Base-by-base conservation (phyloP, 148 eudicot genomes). In the Rhododendron ferrugineum region DNA sequence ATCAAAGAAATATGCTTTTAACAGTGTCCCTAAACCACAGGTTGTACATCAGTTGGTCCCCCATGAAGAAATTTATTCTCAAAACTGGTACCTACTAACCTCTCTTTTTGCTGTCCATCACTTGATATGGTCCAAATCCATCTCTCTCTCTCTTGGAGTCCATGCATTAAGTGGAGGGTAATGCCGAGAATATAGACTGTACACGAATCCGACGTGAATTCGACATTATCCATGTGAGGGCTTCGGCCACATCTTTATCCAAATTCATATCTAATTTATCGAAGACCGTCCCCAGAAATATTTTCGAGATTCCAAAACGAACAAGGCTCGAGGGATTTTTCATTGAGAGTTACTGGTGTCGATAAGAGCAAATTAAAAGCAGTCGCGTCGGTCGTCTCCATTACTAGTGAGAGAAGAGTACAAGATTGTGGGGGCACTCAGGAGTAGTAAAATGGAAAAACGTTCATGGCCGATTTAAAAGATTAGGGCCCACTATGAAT, bases 111-210 rank as follows among this genome's bases (percentile, higher is more conserved):
- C 56, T 50, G 76, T 83, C 62, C 64, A 83, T 49, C 60, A 83
- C 52, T 72, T 49, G 60, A 47, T 47, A 34, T 72, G 49, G 79
- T 83, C 30, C 85, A 83, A 10, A 83, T 83, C 30, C 34, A 32
- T 72, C 4, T 20, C 23, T 4, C 10, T 34, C 83, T 56, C 26
- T 66, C 37, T 56, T 5, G 44, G 44, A 40, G 7, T 40, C 44
- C 44, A 40, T 40, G 44, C 44, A 37, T 37, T 26, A 14, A 66
- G 34, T 66, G 44, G 5, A 44, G 68, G 10, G 26, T 8, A 60
- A 1, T 60, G 28, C 20, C 3, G 15, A 52, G 15, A 50, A 13
- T 50, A 11, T 3, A 50, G 2, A 47, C 50, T 47, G 2, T 10
- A 11, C 13, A 47, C 50, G 13, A 47, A 47, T 47, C 18, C 15